Base-by-base conservation (phyloP, 2,329 filamentous ascomycete species). In the Penicillium sp. region DNA sequence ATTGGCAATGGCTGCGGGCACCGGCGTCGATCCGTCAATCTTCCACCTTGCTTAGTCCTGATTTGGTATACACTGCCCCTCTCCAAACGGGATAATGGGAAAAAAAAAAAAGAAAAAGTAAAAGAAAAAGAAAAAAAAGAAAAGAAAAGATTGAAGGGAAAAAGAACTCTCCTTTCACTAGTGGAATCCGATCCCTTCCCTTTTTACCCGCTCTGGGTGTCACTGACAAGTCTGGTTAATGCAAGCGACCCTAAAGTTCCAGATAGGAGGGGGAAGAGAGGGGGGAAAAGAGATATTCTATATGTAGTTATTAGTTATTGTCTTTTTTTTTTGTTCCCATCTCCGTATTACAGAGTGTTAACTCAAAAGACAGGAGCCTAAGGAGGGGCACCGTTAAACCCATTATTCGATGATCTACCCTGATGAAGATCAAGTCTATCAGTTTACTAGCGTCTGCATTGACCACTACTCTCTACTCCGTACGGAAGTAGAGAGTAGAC, bases 341-440 rank as follows among this genome's bases (percentile, higher is more conserved):
- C 5, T 34, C 32, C 24, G 24, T 14, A 34, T 14, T 34, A 34
- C 29, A 1, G 11, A 31, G 11, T 13, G 9, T 10, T 10, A 34
- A 34, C 29, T 13, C n/a, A 38, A 42, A 35, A 32, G 45, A 37
- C 49, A 46, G 35, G 18, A 31, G 31, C 31, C 14, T 43, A 43
- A 47, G 35, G 26, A 43, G 48, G 38, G 38, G 37, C 26, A 29
- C 16, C 8, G 44, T 46, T 46, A 22, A 46, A 32, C 9, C 9
- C 18, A 46, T 46, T 22, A 51, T 53, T 57, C 48, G 54, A 62
- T 64, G 69, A 72, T 72, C 69, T 69, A 62, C 68, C 58, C 61
- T 66, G 60, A 67, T 60, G 67, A 62, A 70, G 68, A 71, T 71
- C 69, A 68, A 64, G 61, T 70, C 69, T 71, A 72, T 71, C 67